Evolutionary conservation across 2,329 filamentous ascomycete species (phyloP).

Genomic region (Diaporthe capsici): DNA sequence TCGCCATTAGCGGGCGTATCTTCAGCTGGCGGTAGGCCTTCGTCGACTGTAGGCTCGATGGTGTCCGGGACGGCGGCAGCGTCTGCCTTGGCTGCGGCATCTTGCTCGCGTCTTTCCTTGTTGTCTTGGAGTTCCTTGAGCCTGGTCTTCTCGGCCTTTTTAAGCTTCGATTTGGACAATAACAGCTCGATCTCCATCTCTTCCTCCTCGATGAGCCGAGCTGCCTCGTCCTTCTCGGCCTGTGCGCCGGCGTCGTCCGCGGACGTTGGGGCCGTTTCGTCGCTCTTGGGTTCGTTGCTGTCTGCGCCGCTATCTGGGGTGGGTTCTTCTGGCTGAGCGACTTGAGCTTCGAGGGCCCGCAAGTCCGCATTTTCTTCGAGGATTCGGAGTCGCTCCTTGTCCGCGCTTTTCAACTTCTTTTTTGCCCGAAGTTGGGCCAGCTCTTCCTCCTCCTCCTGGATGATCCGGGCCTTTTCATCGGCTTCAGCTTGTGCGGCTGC

Average conservation of each 20-base stretch:
- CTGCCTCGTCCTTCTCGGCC: slow-evolving; percentile 33
- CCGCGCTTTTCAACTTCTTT: slow-evolving; percentile 34
- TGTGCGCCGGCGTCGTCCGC: slow-evolving; percentile 21
- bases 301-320: background rate
- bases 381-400: slow-evolving; percentile 32
- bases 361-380: slow-evolving; percentile 36
- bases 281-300: slow-evolving; percentile 41
- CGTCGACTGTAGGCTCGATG: slow-evolving; percentile 6
- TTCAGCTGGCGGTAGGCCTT: background rate
- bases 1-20: slow-evolving; percentile 14
- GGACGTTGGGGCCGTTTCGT: slow-evolving; percentile 34
- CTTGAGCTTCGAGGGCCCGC: slow-evolving; percentile 33
- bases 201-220: slow-evolving; percentile 36
- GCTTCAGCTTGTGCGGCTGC: slow-evolving; percentile 46
- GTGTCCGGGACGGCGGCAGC: background rate
- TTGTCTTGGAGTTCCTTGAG: slow-evolving; percentile 39
- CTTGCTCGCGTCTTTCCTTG: slow-evolving; percentile 34
- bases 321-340: slow-evolving; percentile 20
- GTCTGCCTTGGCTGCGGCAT: slow-evolving; percentile 32
- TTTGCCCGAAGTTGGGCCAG: slow-evolving; percentile 22
- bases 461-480: slow-evolving; percentile 41
- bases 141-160: slow-evolving; percentile 31
- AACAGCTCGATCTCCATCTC: slow-evolving; percentile 37
- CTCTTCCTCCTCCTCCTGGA: slow-evolving; percentile 38
- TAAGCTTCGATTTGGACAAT: slow-evolving; percentile 36